Base-by-base conservation (phyloP, 1,139 yeast genomes). In the Scheffersomyces stambukii region DNA sequence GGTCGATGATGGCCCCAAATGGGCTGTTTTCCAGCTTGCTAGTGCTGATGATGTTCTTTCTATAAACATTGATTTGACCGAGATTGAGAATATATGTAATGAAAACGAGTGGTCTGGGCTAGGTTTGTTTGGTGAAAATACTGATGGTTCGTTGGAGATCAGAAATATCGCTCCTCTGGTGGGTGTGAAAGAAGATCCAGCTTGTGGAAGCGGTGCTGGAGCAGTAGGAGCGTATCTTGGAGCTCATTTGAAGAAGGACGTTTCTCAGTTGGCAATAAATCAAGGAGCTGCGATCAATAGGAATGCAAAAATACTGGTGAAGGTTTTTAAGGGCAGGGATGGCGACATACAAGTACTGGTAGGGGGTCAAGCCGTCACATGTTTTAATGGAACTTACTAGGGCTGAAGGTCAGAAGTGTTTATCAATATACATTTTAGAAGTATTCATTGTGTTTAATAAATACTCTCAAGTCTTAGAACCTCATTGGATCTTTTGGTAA, bases 131-230 rank as follows among this genome's bases (percentile, higher is more conserved):
- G 73, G 73, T 5, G 37, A 41, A 17, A 42, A 48, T 24, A 42
- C 31, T 15, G 49, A 37, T 37, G 50, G 35, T 4, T 19, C 35
- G 11, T 35, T 36, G 20, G 66, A 59, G 39, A 41, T 52, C 32
- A 56, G 77, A 37, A 65, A 69, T 8, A 64, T 70, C 41, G 65
- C 65, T 3, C 66, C 70, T 1, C 31, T 23, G 2, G 39, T 37
- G 4, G 63, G 60, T 8, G 55, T 59, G 1, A 25, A 41, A 13
- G 77, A 71, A 36, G 77, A 70, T 42, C 75, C 76, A 2, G 77
- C 68, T 4, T 70, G 77, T 46, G 77, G 77, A 3, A 58, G 69
- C 37, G 77, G 76, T 8, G 57, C 67, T 8, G 70, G 58, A 30
- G 52, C 70, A 35, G 36, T 57, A 38, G 57, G 59, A 21, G 49